Conservation (phyloP, 2,329 filamentous ascomycete species). For the Claviceps lovelessii region DNA sequence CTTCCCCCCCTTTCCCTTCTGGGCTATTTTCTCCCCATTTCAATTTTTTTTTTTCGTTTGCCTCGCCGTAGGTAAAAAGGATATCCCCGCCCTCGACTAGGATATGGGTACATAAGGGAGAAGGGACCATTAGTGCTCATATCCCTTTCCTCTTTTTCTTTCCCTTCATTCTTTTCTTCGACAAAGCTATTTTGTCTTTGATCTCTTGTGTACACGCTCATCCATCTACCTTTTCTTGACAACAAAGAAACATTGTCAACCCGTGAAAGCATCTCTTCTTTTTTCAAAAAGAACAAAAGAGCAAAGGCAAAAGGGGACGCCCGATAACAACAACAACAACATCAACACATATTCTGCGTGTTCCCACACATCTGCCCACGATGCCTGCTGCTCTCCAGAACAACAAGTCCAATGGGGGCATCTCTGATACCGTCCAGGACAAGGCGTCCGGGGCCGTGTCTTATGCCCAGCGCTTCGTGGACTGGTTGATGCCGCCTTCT, state of each 20-base stretch:
- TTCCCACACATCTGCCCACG: background rate
- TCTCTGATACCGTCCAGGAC: slow-evolving; percentile 17
- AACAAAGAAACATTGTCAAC: no score
- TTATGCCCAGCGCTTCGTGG: slow-evolving; percentile 29
- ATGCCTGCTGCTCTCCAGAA: slow-evolving; percentile 2
- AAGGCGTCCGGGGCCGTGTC: slow-evolving; percentile 22
- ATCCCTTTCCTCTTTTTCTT: background rate
- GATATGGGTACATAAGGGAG: background rate
- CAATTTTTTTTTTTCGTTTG: background rate
- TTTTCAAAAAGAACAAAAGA: no score
- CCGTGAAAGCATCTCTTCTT: no score
- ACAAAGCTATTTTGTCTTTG: background rate
- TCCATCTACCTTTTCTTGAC: no score
- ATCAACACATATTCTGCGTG: background rate
- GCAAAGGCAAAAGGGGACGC: background rate
- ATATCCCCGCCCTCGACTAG: background rate
- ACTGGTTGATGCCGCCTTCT: slow-evolving; percentile 43
- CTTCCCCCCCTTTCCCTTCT: no score
- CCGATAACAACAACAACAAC: background rate
- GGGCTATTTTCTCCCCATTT: background rate
- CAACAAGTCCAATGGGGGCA: slow-evolving; percentile 9
- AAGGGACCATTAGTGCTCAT: background rate
- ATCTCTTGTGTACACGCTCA: no score
- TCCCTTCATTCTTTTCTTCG: background rate
- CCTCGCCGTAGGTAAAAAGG: background rate